Percentiles rank a stretch among this genome's conserved stretches.
phyloP scores from a whole-genome alignment of 164 flowering plant genomes.

The Sextonia rubra region DNA sequence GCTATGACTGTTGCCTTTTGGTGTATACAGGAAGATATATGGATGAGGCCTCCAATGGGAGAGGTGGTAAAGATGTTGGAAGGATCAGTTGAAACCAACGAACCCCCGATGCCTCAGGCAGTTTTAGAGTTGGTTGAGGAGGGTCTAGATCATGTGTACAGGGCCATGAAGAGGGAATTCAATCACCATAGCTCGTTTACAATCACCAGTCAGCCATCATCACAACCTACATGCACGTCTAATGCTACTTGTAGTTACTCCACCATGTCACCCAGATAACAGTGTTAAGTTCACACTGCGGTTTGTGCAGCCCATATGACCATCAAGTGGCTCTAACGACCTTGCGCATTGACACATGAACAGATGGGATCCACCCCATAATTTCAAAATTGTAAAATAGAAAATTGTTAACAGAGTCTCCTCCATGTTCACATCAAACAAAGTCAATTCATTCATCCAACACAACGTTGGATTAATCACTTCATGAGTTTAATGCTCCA shows the following conservation, averaged over 20 bases:
- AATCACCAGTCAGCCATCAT: conserved; percentile 40
- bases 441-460: neutral
- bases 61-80: conserved; percentile 91
- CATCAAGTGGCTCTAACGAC: neutral
- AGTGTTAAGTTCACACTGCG: neutral
- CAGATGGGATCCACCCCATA: neutral
- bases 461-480: neutral
- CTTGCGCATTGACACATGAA: neutral
- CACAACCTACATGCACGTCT: conserved; percentile 41
- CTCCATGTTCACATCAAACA: neutral
- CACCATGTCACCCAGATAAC: conserved; percentile 83
- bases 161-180: conserved; percentile 59
- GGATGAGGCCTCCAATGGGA: conserved; percentile 86
- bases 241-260: conserved; percentile 80
- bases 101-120: conserved; percentile 86
- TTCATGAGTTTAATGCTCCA: too few relatives aligned
- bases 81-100: conserved; percentile 55
- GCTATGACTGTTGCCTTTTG: conserved; percentile 76
- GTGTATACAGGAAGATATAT: conserved; percentile 92
- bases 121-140: conserved; percentile 72
- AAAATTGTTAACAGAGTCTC: neutral
- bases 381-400: neutral
- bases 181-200: conserved; percentile 6
- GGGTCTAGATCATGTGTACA: conserved; percentile 80
- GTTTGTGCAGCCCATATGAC: neutral